Evolutionary conservation across 129 eudicot species (phyloP).

Genomic region (carrot (Daucus carota)): DH1_v3.0 NC_030383.2:57759001-57759500

Average conservation of each 20-base stretch:
- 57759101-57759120: too few relatives aligned
- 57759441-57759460: too few relatives aligned
- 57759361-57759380: not conserved
- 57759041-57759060: not conserved
- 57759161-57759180: not conserved
- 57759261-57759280: conserved; percentile 70
- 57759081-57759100: not conserved
- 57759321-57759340: not conserved
- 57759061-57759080: not conserved
- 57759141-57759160: not conserved
- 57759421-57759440: not conserved
- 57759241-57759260: conserved; percentile 53
- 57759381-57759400: too few relatives aligned
- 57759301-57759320: conserved; percentile 32
- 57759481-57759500: too few relatives aligned
- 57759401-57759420: too few relatives aligned
- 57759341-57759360: not conserved
- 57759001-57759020: conserved; percentile 75
- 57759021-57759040: conserved; percentile 34
- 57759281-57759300: conserved; percentile 65
- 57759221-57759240: conserved; percentile 33
- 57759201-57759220: not conserved
- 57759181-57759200: not conserved
- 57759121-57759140: not conserved
- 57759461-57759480: too few relatives aligned